Evolutionary conservation across 2,329 filamentous ascomycete genomes (phyloP).

Genomic region (Aureobasidium sp.): DNA sequence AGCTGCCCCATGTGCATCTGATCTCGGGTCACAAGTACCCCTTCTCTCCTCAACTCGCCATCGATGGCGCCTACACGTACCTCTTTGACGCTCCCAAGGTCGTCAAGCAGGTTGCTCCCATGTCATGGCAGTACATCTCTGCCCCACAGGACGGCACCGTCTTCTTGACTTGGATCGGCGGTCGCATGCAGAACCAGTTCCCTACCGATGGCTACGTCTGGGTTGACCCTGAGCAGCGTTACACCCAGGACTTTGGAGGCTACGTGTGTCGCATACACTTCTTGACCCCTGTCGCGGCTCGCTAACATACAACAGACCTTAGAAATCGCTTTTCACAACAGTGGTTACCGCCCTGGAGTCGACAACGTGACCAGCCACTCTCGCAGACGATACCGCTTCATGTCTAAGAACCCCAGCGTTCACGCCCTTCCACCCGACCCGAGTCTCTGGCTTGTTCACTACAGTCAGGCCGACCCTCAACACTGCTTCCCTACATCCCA

Average conservation of each 20-base stretch:
- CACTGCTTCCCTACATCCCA: constrained; percentile 64
- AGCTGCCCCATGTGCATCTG: constrained; percentile 87
- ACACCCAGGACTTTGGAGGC: constrained; percentile 64
- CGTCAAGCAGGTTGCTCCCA: constrained; percentile 73
- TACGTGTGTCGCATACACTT: constrained; percentile 45
- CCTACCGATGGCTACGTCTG: constrained; percentile 91
- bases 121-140: constrained; percentile 90
- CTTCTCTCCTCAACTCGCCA: constrained; percentile 60
- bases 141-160: constrained; percentile 74
- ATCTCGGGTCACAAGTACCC: constrained; percentile 80
- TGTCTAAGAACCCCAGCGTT: constrained; percentile 64
- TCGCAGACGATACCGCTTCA: constrained; percentile 77
- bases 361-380: constrained; percentile 71
- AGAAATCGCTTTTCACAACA: constrained; percentile 79
- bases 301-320: constrained; percentile 54
- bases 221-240: constrained; percentile 72
- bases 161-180: constrained; percentile 82
- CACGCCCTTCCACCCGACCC: constrained; percentile 68
- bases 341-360: constrained; percentile 66
- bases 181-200: constrained; percentile 63
- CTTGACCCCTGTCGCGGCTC: background rate
- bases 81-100: constrained; percentile 78
- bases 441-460: constrained; percentile 86
- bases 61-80: constrained; percentile 74
- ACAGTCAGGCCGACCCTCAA: constrained; percentile 66